Conservation (phyloP, 192 early-diverging fungal species). For the Backusella australiensis region DNA sequence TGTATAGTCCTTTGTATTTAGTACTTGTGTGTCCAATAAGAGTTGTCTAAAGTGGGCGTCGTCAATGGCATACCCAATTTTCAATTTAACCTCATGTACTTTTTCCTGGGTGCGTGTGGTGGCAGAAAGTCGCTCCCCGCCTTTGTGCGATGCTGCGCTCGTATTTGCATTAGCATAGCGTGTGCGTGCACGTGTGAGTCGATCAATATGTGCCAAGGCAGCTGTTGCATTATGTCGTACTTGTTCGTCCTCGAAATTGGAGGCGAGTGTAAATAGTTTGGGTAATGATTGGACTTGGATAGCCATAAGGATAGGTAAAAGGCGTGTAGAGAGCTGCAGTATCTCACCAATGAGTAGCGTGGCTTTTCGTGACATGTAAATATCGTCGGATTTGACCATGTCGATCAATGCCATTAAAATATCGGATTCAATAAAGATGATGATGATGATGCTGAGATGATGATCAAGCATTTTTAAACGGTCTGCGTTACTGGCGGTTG, state of each 20-base stretch:
- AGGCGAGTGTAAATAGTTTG: slow-evolving; percentile 68
- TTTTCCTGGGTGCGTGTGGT: slow-evolving; percentile 38
- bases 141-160: slow-evolving; percentile 14
- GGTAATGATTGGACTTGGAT: slow-evolving; percentile 67
- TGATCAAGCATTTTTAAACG: slow-evolving; percentile 66
- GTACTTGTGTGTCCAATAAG: slow-evolving; percentile 68
- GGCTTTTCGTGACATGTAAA: slow-evolving; percentile 58
- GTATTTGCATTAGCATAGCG: slow-evolving; percentile 27
- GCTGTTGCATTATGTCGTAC: slow-evolving; percentile 72
- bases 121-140: slow-evolving; percentile 14
- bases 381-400: slow-evolving; percentile 60
- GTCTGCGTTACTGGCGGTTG: slow-evolving; percentile 33
- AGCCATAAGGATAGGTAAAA: slow-evolving; percentile 59
- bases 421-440: slow-evolving; percentile 76
- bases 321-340: slow-evolving; percentile 63
- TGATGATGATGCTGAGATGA: slow-evolving; percentile 65
- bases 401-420: slow-evolving; percentile 64
- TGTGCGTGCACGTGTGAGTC: slow-evolving; percentile 46
- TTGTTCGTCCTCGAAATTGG: slow-evolving; percentile 72
- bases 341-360: slow-evolving; percentile 76
- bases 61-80: slow-evolving; percentile 66
- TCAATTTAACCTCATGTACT: slow-evolving; percentile 53
- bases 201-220: slow-evolving; percentile 75
- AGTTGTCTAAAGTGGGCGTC: slow-evolving; percentile 67
- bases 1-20: slow-evolving; percentile 68